phyloP scores from a whole-genome alignment of 768 basidiomycete species.

The Leccinum subtestaceum region DNA sequence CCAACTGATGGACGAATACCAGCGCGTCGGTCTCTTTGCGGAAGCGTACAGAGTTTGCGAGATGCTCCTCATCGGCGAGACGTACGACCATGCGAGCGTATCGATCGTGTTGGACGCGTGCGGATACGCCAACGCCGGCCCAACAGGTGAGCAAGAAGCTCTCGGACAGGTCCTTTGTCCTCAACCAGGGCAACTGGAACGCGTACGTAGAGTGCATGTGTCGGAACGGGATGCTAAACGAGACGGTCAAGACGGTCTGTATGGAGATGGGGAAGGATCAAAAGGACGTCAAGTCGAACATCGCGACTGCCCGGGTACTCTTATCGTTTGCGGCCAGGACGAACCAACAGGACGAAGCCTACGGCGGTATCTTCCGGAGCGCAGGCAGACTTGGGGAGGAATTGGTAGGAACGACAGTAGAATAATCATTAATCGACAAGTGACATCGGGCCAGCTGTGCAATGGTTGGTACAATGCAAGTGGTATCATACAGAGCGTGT shows the following conservation, averaged over 20 bases:
- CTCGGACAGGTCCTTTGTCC: no score
- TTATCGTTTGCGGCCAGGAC: constrained; percentile 49
- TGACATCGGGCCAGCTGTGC: constrained; percentile 14
- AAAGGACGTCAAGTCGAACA: no score
- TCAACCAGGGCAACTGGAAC: constrained; percentile 36
- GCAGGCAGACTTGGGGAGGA: constrained; percentile 19
- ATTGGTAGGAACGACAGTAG: constrained; percentile 5
- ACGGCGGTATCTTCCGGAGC: constrained; percentile 37
- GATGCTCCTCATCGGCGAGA: no score
- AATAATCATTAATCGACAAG: constrained; percentile 14
- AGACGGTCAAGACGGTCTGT: constrained; percentile 64
- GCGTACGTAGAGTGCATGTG: constrained; percentile 86
- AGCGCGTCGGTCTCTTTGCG: no score
- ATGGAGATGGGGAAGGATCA: constrained; percentile 44
- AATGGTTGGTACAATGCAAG: constrained; percentile 24
- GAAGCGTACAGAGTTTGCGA: no score
- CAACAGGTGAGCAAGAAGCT: no score
- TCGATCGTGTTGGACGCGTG: no score
- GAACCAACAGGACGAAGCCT: constrained; percentile 47
- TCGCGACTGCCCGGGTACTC: constrained; percentile 49
- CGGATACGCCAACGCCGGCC: no score
- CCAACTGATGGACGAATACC: no score
- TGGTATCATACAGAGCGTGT: constrained; percentile 42
- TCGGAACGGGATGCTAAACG: constrained; percentile 58
- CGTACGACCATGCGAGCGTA: no score